Evolutionary conservation across 2,329 filamentous ascomycete species (phyloP), one percentile per base, ranked within the genome.

Genomic region (Lachnellula arida): DNA sequence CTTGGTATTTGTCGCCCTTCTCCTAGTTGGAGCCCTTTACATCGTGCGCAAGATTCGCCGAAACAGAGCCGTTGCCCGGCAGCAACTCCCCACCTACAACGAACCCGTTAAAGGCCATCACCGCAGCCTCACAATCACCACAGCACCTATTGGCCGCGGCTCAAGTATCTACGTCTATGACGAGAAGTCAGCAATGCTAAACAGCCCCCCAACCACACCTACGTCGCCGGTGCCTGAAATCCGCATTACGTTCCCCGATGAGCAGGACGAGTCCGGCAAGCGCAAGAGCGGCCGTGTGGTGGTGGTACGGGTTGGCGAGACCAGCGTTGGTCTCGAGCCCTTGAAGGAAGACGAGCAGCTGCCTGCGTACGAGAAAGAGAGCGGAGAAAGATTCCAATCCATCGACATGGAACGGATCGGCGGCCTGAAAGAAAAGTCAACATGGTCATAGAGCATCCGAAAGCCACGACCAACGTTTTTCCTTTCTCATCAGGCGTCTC

Each of bases 171-270:
- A 91, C 59, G 82, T 94, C 66, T 88, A 91, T 71, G 84, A 88
- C 67, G 86, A 90, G 72, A 91, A 94, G 74, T 84, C 87, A 70
- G 84, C 84, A 62, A 85, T 95, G 74, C 84, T 93, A 63, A 81
- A 85, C 62, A 89, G 89, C 73, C 88, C 89, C 34, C 78, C 81
- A 58, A 87, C 85, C 60, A 87, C 90, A 15, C 89, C 92, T 22
- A 78, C 87, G 66, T 89, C 87, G 46, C 87, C 88, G n/a, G 81
- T 97, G 28, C 94, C 94, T 19, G 89, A 97, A 76, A 99, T 99
- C 68, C 91, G 92, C 74, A 96, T 99, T 73, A 97, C 94, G 37
- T 97, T 99, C 78, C 94, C 94, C 15, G 90, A 95, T 67, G 94
- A 97, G 78, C 87, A 95, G 65, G 92, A 97, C 69, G 89, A 91